A percentile compares a stretch with the other conserved stretches of the same genome.
Conservation (phyloP, 106 monocot genomes). For the Dioscorea alata region DNA sequence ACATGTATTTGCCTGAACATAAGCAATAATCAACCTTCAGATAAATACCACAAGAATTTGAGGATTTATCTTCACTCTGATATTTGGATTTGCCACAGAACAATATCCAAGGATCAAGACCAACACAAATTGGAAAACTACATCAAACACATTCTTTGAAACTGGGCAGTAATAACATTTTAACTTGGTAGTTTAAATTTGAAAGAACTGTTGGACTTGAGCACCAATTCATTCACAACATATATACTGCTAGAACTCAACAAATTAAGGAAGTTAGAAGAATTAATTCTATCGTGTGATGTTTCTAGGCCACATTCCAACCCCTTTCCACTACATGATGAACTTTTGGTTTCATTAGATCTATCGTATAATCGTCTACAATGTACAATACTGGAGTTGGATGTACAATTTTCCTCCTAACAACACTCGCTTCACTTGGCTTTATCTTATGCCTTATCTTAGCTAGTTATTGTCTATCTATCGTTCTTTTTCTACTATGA, state of each 20-base stretch:
- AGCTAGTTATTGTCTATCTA: no score
- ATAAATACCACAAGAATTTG: constrained; percentile 8
- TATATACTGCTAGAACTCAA: constrained; percentile 8
- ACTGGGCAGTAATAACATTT: no score
- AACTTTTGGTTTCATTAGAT: constrained; percentile 13
- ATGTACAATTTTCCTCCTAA: no score
- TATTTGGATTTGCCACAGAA: constrained; percentile 6
- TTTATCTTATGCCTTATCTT: no score
- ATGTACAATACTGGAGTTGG: no score
- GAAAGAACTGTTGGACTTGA: constrained; percentile 13
- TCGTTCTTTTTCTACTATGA: no score
- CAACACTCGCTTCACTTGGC: no score
- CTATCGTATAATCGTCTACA: constrained; percentile 20
- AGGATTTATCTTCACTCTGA: not conserved
- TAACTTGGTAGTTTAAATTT: no score
- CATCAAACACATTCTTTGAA: no score
- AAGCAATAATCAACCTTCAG: constrained; percentile 6
- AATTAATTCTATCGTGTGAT: constrained; percentile 20
- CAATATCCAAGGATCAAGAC: no score
- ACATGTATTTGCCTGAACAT: not conserved
- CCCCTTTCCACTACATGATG: constrained; percentile 10
- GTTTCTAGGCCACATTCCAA: constrained; percentile 9
- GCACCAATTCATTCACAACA: constrained; percentile 13
- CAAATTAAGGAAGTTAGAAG: not conserved
- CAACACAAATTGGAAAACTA: constrained; percentile 3